Conservation (phyloP, 2,329 filamentous ascomycete species). For the Sclerotiophoma versabilis region DNA sequence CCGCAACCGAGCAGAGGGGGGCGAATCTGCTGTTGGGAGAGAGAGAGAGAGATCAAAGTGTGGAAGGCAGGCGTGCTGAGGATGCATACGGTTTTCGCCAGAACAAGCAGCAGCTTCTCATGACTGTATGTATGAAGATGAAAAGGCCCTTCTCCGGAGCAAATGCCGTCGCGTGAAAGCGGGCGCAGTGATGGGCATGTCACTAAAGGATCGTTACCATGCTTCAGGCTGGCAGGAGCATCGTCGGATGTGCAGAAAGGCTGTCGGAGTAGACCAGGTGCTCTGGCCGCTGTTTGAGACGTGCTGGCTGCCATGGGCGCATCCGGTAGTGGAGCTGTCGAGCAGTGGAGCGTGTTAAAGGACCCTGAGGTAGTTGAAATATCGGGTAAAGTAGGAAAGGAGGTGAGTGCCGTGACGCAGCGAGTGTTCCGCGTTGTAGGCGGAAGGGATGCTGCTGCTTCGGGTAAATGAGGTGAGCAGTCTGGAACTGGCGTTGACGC, state of each 20-base stretch:
- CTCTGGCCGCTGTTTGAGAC: conserved; percentile 22
- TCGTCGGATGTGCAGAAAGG: conserved; percentile 16
- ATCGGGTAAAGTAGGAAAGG: conserved; percentile 37
- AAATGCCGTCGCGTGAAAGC: conserved; percentile 5
- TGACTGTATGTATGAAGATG: background rate
- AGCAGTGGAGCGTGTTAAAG: conserved; percentile 25
- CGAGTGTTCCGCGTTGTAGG: conserved; percentile 10
- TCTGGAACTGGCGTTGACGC: conserved; percentile 9
- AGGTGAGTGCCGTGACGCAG: conserved; percentile 19
- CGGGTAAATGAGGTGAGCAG: conserved; percentile 21
- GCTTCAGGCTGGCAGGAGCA: background rate
- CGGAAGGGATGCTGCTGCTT: conserved; percentile 22
- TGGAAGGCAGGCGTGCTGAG: background rate
- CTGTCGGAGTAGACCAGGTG: conserved; percentile 25
- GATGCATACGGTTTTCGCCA: background rate
- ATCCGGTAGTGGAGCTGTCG: conserved; percentile 26
- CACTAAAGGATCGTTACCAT: background rate
- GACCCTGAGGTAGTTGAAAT: conserved; percentile 32
- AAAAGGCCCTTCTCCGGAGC: conserved; percentile 10
- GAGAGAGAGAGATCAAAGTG: background rate
- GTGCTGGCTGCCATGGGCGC: conserved; percentile 23
- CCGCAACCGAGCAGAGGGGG: background rate
- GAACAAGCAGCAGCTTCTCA: background rate
- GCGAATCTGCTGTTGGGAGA: background rate
- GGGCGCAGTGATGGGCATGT: background rate